Base-by-base conservation (phyloP, 164 flowering plant genomes). In the Chimonanthus praecox region DNA sequence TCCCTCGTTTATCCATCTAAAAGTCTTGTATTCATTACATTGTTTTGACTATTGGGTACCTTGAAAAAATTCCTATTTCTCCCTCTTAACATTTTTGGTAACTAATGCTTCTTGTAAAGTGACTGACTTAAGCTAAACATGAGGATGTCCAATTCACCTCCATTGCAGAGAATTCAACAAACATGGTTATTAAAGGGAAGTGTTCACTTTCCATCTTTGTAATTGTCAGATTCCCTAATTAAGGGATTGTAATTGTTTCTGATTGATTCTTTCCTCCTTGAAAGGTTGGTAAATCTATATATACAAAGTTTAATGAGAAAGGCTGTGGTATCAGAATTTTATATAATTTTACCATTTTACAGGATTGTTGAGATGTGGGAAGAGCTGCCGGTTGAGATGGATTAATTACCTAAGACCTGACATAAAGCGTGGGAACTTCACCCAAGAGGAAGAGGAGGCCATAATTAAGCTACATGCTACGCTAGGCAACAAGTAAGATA, bases 321-420 rank as follows among this genome's bases (percentile, higher is more conserved):
- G 21, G 21, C 21, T 20, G 21, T 20, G 15, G 15, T 54, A 54
- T 8, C 60, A 8, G 15, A 54, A 54, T 15, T 15, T 54, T 54
- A 15, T 3, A 3, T 54, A 7, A 8, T 3, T 62, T 62, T 62
- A n/a, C 65, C n/a, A n/a, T 70, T 21, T 54, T 33, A 20, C 64
- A 70, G 72, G 72, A 15, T 43, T 70, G 47, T 58, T 70, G 72
- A 16, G 72, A 33, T 70, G 72, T 13, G 72, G 72, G 47, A 70
- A 70, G 58, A 70, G 72, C 72, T 70, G 72, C 63, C 72, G 72
- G 43, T 54, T 70, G 72, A 21, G 72, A 70, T 70, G 72, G 72
- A 70, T 70, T 58, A 70, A 70, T 58, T 70, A 70, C 63, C 72
- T 70, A 10, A 63, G 72, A 3, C 72, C 72, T 6, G 72, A 70